These are phyloP conservation scores for Sequoiadendron giganteum DNA, from an alignment of 75 land plant genomes.

Conservation along the genomic window DNA sequence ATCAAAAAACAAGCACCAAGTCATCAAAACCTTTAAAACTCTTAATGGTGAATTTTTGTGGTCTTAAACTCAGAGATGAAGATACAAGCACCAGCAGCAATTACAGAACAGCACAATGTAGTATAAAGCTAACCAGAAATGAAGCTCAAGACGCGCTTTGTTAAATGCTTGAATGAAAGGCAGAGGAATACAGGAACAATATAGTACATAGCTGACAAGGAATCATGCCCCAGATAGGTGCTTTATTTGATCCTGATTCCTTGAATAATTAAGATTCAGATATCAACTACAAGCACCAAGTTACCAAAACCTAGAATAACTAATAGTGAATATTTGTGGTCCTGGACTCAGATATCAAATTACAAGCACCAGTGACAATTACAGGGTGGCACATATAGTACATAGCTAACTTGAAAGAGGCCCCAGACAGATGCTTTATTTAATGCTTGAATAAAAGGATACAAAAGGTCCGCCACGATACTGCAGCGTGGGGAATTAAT, in stretches of 20 bases:
- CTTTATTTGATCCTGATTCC: constrained; percentile 11
- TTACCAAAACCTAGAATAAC: too few species aligned
- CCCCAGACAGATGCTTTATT: constrained; percentile 9
- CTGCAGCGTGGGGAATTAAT: constrained; percentile 1
- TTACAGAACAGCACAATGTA: neutral
- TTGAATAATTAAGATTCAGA: neutral
- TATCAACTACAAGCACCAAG: too few species aligned
- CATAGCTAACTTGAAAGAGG: neutral
- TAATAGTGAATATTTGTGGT: neutral
- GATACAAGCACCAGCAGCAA: neutral
- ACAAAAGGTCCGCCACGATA: neutral
- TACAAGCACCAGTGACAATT: neutral
- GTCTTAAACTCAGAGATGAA: neutral
- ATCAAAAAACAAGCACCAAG: neutral
- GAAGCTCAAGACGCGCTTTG: neutral
- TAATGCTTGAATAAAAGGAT: constrained; percentile 7
- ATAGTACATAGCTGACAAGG: neutral
- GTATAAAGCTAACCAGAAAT: neutral
- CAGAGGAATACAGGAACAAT: neutral
- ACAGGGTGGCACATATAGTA: neutral
- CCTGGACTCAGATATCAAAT: neutral
- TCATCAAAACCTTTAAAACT: too few species aligned
- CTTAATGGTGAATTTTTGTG: neutral
- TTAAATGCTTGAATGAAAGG: neutral
- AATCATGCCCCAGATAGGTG: constrained; percentile 1